Evolutionary conservation across 2,329 filamentous ascomycete species (phyloP), one percentile per base, ranked within the genome.

Genomic region (Pseudogymnoascus sp.): DNA sequence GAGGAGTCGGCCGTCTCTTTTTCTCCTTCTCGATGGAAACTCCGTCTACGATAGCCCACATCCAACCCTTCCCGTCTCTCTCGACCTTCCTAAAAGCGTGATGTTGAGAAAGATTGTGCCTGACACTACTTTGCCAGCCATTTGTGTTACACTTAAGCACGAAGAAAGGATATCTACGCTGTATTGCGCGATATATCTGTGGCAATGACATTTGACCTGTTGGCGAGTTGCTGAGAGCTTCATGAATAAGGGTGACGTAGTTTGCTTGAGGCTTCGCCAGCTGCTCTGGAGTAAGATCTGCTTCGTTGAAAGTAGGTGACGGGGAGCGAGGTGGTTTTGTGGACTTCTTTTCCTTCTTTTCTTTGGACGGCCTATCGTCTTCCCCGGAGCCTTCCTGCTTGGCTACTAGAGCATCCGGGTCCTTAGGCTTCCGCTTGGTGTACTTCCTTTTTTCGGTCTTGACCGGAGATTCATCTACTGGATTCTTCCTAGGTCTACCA

Each of bases 231-330:
- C 76, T 76, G 14, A 86, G 79, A 12, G 82, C 81, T 65, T 85
- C 82, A 65, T 83, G 80, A 60, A 85, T 82, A 43, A 85, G 77
- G 14, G 80, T 77, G 9, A 85, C 80, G 68, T 86, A 86, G 41
- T 83, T 85, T n/a, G 77, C 75, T 0, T 75, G 74, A 1, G 83
- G 83, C 73, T 90, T 89, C 63, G 86, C 84, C 60, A 92, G 78
- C 74, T 92, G 87, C 70, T 92, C 89, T 37, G 88, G 85, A 1
- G 88, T 90, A 72, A 88, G 80, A 68, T 88, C 71, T 23, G 67
- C 69, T 63, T 80, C 77, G n/a, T 79, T 78, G 71, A 81, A 81
- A 62, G 78, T 76, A 0, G 83, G 83, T 0, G 82, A 82, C 16
- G 81, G 82, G 5, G 81, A 81, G 37, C 80, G 76, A 63, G 68